Base-by-base conservation (phyloP, 78 protist genomes). In the Dictyostelium citrinum region DNA sequence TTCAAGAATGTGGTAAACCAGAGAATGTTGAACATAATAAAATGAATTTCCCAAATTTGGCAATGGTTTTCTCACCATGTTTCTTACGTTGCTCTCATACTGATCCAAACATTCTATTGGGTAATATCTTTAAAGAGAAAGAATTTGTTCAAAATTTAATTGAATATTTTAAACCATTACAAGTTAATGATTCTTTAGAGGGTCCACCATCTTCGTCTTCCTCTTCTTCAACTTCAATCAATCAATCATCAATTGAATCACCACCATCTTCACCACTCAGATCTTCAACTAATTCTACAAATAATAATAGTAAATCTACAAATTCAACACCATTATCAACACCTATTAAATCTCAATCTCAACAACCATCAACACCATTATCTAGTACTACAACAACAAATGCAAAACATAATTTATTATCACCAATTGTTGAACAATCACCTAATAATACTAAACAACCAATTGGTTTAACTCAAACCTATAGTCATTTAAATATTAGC, bases 21-120 rank as follows among this genome's bases (percentile, higher is more conserved):
- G 93, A 78, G 33, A 61, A 88, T 88, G 77, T 88, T 35, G 76
- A 78, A 51, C 11, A 7, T 5, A 43, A 77, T 22, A 43, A 77
- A 46, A 88, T 88, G 93, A 45, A 37, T 37, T 68, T 22, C 20
- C 80, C 80, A n/a, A 88, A 88, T 35, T 64, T 78, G 7, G 74
- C 93, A 20, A 88, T 82, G 72, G 83, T 76, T 2, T 88, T 88
- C 33, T n/a, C 86, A 35, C 93, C 93, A 16, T 78, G 83, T 35
- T 51, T 88, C 64, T 17, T 88, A 16, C 41, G 93, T 43, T 80
- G 72, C 5, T 70, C 84, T 3, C 81, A 78, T 10, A 43, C 82
- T 5, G 93, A 88, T 31, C 76, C 82, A n/a, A 64, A 81, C 2
- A 88, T 74, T 12, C 33, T 79, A 14, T 35, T 88, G 24, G 93